These are phyloP conservation scores for Moricandia moricandioides DNA, from an alignment of 345 rosid species.

Conservation along the genomic window DNA sequence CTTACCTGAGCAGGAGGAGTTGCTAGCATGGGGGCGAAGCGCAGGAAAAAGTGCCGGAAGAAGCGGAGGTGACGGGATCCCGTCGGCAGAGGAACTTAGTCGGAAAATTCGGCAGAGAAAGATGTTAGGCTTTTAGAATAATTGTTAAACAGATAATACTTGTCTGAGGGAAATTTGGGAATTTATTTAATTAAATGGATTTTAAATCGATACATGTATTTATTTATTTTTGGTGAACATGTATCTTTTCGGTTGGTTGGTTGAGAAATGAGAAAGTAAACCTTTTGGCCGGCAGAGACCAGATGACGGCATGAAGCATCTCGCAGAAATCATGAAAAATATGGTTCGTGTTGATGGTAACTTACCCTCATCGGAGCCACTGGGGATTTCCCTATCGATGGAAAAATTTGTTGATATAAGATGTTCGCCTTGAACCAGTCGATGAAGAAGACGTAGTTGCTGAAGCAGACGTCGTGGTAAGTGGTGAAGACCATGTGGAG, in stretches of 20 bases:
- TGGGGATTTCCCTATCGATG: no score
- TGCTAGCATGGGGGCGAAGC: constrained; percentile 69
- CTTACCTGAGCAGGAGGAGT: constrained; percentile 58
- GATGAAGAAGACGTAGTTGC: no score
- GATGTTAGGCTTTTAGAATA: constrained; percentile 49
- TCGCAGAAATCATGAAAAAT: no score
- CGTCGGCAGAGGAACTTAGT: constrained; percentile 55
- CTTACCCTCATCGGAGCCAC: no score
- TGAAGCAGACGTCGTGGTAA: no score
- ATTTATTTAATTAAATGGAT: background rate
- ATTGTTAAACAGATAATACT: constrained; percentile 1
- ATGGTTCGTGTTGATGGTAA: no score
- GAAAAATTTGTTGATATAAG: no score
- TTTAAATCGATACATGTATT: background rate
- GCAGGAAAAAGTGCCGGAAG: constrained; percentile 31
- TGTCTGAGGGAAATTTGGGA: background rate
- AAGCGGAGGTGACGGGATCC: constrained; percentile 37
- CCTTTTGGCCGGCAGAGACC: background rate
- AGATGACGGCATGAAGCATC: no score
- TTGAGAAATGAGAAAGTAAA: background rate
- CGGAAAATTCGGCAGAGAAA: constrained; percentile 55
- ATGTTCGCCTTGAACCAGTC: no score
- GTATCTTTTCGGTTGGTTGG: background rate
- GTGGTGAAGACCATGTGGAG: no score
- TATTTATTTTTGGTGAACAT: no score